Conservation (phyloP, 148 eudicot species). For the Amaranthus cruentus region DNA sequence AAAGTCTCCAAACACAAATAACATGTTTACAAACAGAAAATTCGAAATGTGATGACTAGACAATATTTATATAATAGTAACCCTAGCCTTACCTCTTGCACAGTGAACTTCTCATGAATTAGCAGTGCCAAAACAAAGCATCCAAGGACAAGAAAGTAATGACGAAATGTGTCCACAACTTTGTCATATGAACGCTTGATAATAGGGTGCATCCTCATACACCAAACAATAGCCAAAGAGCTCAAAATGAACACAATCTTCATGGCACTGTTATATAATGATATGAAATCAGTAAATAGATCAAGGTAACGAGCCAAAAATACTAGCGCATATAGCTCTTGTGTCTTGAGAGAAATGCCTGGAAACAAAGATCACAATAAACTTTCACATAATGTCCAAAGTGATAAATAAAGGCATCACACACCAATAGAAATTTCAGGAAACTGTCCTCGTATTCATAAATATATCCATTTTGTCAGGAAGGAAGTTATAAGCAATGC, state of each 20-base stretch:
- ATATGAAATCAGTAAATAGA: slow-evolving; percentile 67
- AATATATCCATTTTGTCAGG: too few relatives aligned
- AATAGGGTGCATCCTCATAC: slow-evolving; percentile 58
- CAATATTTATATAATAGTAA: not conserved
- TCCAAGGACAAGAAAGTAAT: slow-evolving; percentile 49
- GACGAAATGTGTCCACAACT: slow-evolving; percentile 75
- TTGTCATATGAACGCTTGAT: slow-evolving; percentile 76
- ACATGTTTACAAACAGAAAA: not conserved
- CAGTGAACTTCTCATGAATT: slow-evolving; percentile 74
- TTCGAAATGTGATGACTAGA: not conserved
- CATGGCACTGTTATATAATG: slow-evolving; percentile 75
- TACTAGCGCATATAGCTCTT: slow-evolving; percentile 78
- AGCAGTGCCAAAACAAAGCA: slow-evolving; percentile 63
- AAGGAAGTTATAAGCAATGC: too few relatives aligned
- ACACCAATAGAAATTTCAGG: too few relatives aligned
- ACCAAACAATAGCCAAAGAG: slow-evolving; percentile 77
- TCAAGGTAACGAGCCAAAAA: slow-evolving; percentile 82
- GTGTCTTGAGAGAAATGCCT: slow-evolving; percentile 97
- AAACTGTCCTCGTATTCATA: too few relatives aligned
- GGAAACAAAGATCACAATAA: not conserved
- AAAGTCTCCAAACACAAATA: not conserved
- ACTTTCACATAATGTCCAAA: not conserved
- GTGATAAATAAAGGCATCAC: too few relatives aligned
- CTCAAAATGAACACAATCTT: slow-evolving; percentile 71
- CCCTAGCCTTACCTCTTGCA: slow-evolving; percentile 56